Evolutionary conservation across 2,329 filamentous ascomycete species (phyloP), one percentile per base, ranked within the genome.

Genomic region (Aspergillus sp.): DNA sequence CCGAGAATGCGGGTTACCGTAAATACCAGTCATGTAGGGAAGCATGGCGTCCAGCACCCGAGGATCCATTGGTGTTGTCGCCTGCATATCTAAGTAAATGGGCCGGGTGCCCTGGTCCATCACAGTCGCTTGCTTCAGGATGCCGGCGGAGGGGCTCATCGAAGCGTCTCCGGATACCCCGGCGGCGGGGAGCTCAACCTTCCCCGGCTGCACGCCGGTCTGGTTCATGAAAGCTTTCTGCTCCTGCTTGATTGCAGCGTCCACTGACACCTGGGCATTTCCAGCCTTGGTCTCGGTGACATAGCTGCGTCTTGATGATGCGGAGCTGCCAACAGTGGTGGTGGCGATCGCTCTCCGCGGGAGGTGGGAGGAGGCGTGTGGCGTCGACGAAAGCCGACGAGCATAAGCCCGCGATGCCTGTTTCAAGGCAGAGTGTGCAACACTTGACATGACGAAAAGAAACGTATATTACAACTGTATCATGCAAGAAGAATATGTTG

Each of bases 71-170:
- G 93, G 93, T 0, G 93, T 98, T 1, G 93, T 98, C 33, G 93
- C 88, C 72, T 98, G 93, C 85, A 95, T 95, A 65, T 98, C 93
- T 45, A 98, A 83, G 62, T 98, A 98, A 64, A 98, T 97, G 35
- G 93, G 93, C 49, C 93, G 79, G 52, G 87, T 84, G 48, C 93
- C 93, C 68, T 94, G 83, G 57, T 95, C 90, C 84, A 97, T 87
- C 53, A 95, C 76, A 8, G 88, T 89, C 6, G 90, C 91, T 67
- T 95, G 85, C 73, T 93, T 94, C 52, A 98, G 75, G 41, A 96
- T 74, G 71, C 81, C 81, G 52, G 88, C 86, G 64, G 86, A 81
- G n/a, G 88, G 86, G 68, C 85, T 93, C 74, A 93, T 82, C 64
- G 84, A 83, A 43, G 80, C 78, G 65, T 86, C 80, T 10, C 75